A percentile compares a stretch with the other conserved stretches of the same genome.
Evolutionary conservation across 2,329 filamentous ascomycete genomes (phyloP).

Genomic region (Fusarium sp.): DNA sequence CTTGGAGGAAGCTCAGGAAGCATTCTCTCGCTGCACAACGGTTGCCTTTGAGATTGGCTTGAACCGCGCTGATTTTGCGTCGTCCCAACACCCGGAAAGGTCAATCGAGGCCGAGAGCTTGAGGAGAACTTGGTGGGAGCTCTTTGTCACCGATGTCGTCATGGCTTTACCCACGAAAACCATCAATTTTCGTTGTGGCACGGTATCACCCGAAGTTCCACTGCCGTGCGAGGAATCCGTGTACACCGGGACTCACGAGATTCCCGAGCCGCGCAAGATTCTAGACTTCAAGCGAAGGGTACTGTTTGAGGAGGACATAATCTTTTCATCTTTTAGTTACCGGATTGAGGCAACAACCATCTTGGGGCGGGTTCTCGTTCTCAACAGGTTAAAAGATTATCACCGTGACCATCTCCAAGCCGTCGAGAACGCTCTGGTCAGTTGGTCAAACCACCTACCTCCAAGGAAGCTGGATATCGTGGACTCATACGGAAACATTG

Average conservation of each 20-base stretch:
- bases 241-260: conserved; percentile 19
- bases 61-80: conserved; percentile 33
- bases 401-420: conserved; percentile 42
- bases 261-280: conserved; percentile 30
- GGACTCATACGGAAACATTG: conserved; percentile 38
- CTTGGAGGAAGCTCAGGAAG: conserved; percentile 15
- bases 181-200: conserved; percentile 33
- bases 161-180: conserved; percentile 37
- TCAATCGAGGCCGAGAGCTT: conserved; percentile 42
- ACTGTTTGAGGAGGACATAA: conserved; percentile 23
- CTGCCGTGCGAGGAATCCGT: conserved; percentile 41
- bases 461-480: conserved; percentile 37
- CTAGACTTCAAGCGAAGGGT: conserved; percentile 38
- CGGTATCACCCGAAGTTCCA: conserved; percentile 27
- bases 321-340: conserved; percentile 44
- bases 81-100: conserved; percentile 19
- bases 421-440: conserved; percentile 40
- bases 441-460: conserved; percentile 41
- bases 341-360: conserved; percentile 43
- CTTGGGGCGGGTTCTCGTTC: conserved; percentile 30
- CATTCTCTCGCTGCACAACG: conserved; percentile 22
- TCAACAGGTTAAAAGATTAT: conserved; percentile 30
- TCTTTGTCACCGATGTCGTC: conserved; percentile 41
- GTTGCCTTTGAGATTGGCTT: conserved; percentile 42
- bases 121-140: conserved; percentile 46